phyloP scores from a whole-genome alignment of 2,329 filamentous ascomycete species.

The Septoria linicola region DNA sequence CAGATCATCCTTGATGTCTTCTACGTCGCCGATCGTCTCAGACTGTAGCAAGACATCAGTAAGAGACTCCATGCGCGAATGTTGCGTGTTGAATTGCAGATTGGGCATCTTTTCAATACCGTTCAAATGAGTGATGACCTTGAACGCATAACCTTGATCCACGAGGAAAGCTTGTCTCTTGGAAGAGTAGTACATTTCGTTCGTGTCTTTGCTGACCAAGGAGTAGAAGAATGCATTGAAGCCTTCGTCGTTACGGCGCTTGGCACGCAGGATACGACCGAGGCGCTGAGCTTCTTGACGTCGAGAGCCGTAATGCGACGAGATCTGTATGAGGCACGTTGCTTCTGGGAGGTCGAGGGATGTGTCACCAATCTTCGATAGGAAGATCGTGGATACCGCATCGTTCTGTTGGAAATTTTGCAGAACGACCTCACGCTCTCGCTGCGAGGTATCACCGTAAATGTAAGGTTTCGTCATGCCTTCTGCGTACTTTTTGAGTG shows the following conservation, averaged over 20 bases:
- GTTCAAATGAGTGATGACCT: conserved; percentile 93
- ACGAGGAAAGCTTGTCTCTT: conserved; percentile 96
- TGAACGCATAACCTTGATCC: conserved; percentile 98
- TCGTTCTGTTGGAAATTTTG: conserved; percentile 96
- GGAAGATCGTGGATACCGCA: conserved; percentile 84
- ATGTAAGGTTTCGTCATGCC: conserved; percentile 87
- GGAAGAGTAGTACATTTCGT: conserved; percentile 96
- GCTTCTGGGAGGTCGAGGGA: conserved; percentile 97
- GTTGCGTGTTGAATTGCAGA: conserved; percentile 74
- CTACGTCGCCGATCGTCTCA: conserved; percentile 69
- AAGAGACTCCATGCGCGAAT: conserved; percentile 80
- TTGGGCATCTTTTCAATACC: conserved; percentile 82
- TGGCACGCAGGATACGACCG: conserved; percentile 89
- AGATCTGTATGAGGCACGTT: conserved; percentile 95
- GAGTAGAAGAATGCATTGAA: conserved; percentile 99
- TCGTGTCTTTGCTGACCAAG: conserved; percentile 92
- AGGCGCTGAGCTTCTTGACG: conserved; percentile 94
- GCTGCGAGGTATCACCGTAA: conserved; percentile 81
- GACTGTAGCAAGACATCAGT: conserved; percentile 87
- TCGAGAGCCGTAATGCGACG: conserved; percentile 93
- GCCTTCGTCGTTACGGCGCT: conserved; percentile 92
- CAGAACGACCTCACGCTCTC: conserved; percentile 80
- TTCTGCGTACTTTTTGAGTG: conserved; percentile 78
- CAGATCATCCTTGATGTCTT: conserved; percentile 67
- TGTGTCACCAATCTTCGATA: conserved; percentile 97